phyloP scores from a whole-genome alignment of 805 yeast species.

The Ogataea minuta region DNA sequence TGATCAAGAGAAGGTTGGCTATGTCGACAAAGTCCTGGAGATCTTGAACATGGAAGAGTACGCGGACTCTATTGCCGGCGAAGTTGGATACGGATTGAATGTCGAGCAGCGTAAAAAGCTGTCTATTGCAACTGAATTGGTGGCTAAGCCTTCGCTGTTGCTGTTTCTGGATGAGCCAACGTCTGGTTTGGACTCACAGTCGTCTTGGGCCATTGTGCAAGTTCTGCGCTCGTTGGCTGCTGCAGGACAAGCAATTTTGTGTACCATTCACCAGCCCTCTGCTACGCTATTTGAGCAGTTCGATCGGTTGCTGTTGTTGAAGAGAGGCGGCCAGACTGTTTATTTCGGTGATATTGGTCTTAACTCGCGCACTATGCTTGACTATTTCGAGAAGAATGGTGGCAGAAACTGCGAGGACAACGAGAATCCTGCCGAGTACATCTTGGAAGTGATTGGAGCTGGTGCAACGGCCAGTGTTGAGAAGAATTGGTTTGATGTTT shows the following conservation, averaged over 20 bases:
- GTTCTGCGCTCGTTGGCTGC: slow-evolving; percentile 48
- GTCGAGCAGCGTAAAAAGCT: slow-evolving; percentile 55
- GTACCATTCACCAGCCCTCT: slow-evolving; percentile 57
- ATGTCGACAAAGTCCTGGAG: slow-evolving; percentile 41
- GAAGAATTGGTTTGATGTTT: slow-evolving; percentile 62
- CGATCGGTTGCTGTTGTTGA: slow-evolving; percentile 43
- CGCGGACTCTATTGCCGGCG: slow-evolving; percentile 52
- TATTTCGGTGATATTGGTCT: slow-evolving; percentile 55
- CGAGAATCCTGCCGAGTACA: slow-evolving; percentile 78
- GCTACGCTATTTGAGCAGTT: slow-evolving; percentile 43
- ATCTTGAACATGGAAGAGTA: slow-evolving; percentile 42
- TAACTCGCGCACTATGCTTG: slow-evolving; percentile 40
- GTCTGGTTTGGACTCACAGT: slow-evolving; percentile 57
- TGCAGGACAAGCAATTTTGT: slow-evolving; percentile 56
- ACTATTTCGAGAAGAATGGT: slow-evolving; percentile 52
- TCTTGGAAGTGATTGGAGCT: slow-evolving; percentile 73
- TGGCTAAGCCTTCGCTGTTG: slow-evolving; percentile 52
- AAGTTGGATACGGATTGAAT: slow-evolving; percentile 47
- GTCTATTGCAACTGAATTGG: slow-evolving; percentile 55
- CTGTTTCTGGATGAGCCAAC: slow-evolving; percentile 61
- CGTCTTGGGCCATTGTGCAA: slow-evolving; percentile 58
- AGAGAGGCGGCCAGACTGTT: slow-evolving; percentile 51
- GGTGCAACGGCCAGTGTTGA: slow-evolving; percentile 66
- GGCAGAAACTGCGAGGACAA: slow-evolving; percentile 59
- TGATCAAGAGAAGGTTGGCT: slow-evolving; percentile 41